Conservation (phyloP, 73 alveolate species). For the Tetrahymena elliotti region DNA sequence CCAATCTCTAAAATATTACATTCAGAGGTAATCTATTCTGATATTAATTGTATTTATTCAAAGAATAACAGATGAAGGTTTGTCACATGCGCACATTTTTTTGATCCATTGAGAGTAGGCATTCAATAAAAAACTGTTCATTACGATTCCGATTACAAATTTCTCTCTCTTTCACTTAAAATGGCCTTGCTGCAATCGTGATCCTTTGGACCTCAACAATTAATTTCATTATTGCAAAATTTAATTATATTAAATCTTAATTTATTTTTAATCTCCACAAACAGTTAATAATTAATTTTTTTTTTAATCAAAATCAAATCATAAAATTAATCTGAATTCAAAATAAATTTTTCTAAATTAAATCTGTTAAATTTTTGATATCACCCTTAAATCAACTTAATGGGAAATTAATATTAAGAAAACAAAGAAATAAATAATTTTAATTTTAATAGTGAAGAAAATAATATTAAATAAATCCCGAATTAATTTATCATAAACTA, state of each 20-base stretch:
- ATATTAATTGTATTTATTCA: neutral
- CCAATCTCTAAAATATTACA: neutral
- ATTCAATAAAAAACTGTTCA: neutral
- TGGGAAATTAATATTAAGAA: too few relatives aligned
- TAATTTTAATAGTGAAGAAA: too few relatives aligned
- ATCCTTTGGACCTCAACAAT: neutral
- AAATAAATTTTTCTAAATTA: too few relatives aligned
- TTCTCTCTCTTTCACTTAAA: neutral
- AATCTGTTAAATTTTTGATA: too few relatives aligned
- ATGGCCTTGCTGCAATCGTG: neutral
- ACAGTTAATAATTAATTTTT: neutral
- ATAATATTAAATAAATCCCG: too few relatives aligned
- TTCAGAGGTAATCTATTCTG: neutral
- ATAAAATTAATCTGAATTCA: too few relatives aligned
- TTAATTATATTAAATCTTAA: too few relatives aligned
- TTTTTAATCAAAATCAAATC: too few relatives aligned
- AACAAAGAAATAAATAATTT: too few relatives aligned
- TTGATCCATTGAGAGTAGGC: neutral
- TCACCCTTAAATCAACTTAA: too few relatives aligned
- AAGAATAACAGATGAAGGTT: neutral
- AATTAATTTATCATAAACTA: too few relatives aligned
- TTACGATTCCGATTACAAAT: neutral
- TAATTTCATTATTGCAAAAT: too few relatives aligned
- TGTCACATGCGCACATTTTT: neutral
- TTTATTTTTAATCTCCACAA: neutral